Conservation (phyloP, 1,284 basidiomycete species). For the Leccinum fallax region DNA sequence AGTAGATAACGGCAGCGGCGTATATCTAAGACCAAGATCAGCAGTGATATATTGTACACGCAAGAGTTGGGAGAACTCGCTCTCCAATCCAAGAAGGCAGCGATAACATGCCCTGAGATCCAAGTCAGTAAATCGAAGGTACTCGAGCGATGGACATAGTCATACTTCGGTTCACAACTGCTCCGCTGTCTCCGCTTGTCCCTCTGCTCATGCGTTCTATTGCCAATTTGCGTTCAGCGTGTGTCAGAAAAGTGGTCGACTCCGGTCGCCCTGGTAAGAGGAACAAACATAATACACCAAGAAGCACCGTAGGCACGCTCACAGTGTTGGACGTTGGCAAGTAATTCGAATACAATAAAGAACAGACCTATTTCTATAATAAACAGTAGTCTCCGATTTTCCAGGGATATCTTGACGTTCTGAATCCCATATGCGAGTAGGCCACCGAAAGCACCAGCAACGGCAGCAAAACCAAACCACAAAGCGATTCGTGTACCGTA, state of each 20-base stretch:
- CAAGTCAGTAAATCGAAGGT: background rate
- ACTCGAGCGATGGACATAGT: background rate
- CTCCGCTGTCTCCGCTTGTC: slow-evolving; percentile 65
- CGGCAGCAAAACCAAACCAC: slow-evolving; percentile 80
- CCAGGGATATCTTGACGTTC: slow-evolving; percentile 48
- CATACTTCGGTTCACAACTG: slow-evolving; percentile 66
- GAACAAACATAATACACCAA: slow-evolving; percentile 66
- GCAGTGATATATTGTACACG: background rate
- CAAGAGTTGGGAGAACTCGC: slow-evolving; percentile 38
- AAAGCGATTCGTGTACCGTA: slow-evolving; percentile 72
- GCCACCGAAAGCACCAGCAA: slow-evolving; percentile 78
- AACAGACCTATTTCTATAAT: slow-evolving; percentile 58
- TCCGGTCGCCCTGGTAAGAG: slow-evolving; percentile 81
- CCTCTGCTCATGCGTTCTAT: slow-evolving; percentile 75
- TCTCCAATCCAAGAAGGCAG: slow-evolving; percentile 75
- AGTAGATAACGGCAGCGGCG: slow-evolving; percentile 69
- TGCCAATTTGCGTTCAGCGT: slow-evolving; percentile 73
- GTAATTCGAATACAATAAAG: background rate
- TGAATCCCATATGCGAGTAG: slow-evolving; percentile 74
- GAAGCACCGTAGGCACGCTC: slow-evolving; percentile 67
- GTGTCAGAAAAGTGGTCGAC: slow-evolving; percentile 67
- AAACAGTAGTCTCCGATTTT: slow-evolving; percentile 72
- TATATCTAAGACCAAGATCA: slow-evolving; percentile 50
- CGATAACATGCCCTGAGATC: slow-evolving; percentile 54
- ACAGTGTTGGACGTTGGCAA: slow-evolving; percentile 22